Evolutionary conservation across 352 stramenopile species (phyloP).

Genomic region (Thalassiosira livingstoniorum): DNA sequence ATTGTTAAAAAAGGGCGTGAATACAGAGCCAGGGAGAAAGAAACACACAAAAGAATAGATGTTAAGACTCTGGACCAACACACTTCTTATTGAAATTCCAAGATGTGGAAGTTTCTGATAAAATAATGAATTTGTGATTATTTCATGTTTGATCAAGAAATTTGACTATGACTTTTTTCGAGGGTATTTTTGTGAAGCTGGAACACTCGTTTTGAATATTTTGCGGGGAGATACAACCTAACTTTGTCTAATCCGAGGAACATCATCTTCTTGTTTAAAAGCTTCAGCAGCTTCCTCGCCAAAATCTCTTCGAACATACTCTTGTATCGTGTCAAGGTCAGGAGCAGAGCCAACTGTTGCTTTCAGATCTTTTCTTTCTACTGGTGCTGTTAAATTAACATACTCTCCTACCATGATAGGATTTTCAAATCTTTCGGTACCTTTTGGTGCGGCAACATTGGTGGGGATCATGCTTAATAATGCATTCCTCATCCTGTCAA

Average conservation of each 20-base stretch:
- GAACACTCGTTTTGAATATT: too few species aligned
- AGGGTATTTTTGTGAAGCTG: too few species aligned
- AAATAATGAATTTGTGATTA: too few species aligned
- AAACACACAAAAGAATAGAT: too few species aligned
- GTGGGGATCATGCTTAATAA: conserved; percentile 55
- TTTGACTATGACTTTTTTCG: too few species aligned
- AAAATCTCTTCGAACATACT: conserved; percentile 53
- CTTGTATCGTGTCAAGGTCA: conserved; percentile 47
- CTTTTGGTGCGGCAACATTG: conserved; percentile 40
- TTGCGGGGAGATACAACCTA: too few species aligned
- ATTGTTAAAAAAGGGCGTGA: too few species aligned
- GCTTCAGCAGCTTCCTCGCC: conserved; percentile 53
- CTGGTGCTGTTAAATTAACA: conserved; percentile 42
- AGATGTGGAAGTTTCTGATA: too few species aligned
- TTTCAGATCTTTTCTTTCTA: conserved; percentile 34
- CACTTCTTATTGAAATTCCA: too few species aligned
- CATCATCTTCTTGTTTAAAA: conserved; percentile 38
- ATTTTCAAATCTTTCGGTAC: conserved; percentile 44
- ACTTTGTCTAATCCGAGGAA: conserved; percentile 36
- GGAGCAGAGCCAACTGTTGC: conserved; percentile 29
- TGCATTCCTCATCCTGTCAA: conserved; percentile 46
- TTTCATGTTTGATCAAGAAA: too few species aligned
- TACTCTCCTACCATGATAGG: conserved; percentile 56
- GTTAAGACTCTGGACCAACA: too few species aligned
- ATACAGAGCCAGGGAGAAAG: too few species aligned